A percentile compares a stretch with the other conserved stretches of the same genome.
phyloP scores from a whole-genome alignment of 2,329 filamentous ascomycete species.

The Fusarium cicatricum region DNA sequence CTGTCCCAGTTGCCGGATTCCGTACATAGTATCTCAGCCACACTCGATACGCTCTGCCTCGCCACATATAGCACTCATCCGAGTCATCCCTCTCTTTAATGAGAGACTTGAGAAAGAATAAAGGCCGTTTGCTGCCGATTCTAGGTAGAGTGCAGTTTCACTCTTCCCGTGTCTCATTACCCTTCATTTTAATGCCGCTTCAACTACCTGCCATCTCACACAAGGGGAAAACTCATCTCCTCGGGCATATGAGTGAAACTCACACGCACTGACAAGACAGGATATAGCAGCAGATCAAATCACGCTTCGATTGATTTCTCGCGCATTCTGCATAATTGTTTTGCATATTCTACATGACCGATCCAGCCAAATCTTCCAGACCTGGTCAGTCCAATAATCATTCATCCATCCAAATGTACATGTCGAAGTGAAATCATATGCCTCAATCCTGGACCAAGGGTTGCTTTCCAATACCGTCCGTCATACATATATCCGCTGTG shows the following conservation, averaged over 20 bases:
- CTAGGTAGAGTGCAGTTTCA: not conserved
- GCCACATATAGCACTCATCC: constrained; percentile 18
- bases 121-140: not conserved
- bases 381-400: constrained; percentile 17
- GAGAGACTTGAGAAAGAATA: not conserved
- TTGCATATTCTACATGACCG: constrained; percentile 9
- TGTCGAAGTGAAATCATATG: constrained; percentile 32
- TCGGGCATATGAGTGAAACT: not conserved
- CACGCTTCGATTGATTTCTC: constrained; percentile 21
- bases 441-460: not conserved
- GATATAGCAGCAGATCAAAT: not conserved
- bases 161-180: constrained; percentile 1
- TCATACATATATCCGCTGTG: not conserved
- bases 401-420: constrained; percentile 34
- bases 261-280: too few species aligned
- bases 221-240: not conserved
- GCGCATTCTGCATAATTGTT: constrained; percentile 6
- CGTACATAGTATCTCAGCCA: constrained; percentile 17
- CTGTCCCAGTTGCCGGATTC: too few species aligned
- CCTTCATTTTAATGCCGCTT: not conserved
- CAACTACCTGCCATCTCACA: not conserved
- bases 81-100: not conserved
- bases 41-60: constrained; percentile 9
- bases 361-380: constrained; percentile 18
- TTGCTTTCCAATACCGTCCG: not conserved